These are phyloP conservation scores for Suhomyces choctaworum DNA, from an alignment of 1,139 yeast genomes.

Conservation along the genomic window DNA sequence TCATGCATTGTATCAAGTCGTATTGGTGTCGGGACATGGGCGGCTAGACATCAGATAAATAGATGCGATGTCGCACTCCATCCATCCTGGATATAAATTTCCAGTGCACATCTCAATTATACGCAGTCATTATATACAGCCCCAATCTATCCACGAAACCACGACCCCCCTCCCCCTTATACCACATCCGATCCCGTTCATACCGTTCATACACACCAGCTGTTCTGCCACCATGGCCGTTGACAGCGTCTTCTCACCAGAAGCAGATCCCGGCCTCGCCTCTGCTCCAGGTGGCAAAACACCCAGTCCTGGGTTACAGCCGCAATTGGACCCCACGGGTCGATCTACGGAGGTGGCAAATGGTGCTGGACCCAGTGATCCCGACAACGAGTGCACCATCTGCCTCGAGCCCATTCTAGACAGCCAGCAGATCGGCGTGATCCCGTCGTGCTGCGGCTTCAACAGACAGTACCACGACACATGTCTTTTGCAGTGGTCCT, in stretches of 20 bases:
- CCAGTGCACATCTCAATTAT: no score
- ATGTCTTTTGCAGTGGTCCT: conserved; percentile 51
- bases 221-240: not conserved
- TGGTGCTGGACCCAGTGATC: not conserved
- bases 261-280: not conserved
- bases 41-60: conserved; percentile 1
- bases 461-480: conserved; percentile 39
- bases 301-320: not conserved
- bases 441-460: conserved; percentile 41
- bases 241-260: not conserved
- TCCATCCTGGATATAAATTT: conserved; percentile 5
- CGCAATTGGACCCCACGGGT: conserved; percentile 1
- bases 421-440: conserved; percentile 31
- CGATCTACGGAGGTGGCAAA: conserved; percentile 3
- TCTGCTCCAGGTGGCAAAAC: not conserved
- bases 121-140: no score
- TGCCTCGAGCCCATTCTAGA: conserved; percentile 43
- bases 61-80: conserved; percentile 1
- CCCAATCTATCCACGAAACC: no score
- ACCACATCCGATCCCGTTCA: no score
- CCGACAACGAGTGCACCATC: conserved; percentile 47
- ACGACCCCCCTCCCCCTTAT: no score
- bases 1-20: conserved; percentile 82
- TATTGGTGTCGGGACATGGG: conserved; percentile 88
- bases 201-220: no score